Conservation (phyloP, 305 asterid species). For the Rubia tinctorum region DNA sequence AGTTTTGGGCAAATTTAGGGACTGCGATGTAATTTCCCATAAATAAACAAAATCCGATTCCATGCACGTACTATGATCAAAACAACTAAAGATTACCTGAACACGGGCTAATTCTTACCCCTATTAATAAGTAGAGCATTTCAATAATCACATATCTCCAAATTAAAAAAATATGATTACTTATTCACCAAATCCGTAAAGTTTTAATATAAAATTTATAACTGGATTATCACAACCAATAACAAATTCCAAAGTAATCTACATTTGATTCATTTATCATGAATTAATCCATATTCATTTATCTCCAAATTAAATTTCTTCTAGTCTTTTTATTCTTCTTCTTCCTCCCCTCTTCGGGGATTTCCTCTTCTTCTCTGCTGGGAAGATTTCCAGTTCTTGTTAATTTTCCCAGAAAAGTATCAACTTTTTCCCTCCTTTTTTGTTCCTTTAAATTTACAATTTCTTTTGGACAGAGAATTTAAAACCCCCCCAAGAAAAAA, state of each 20-base stretch:
- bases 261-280: constrained; percentile 5
- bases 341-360: neutral
- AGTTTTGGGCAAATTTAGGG: neutral
- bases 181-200: neutral
- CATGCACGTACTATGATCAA: constrained; percentile 10
- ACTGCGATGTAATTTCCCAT: neutral
- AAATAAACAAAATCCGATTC: neutral
- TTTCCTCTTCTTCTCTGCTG: neutral
- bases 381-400: constrained; percentile 9
- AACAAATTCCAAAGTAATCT: neutral
- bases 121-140: neutral
- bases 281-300: neutral
- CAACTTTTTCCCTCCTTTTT: neutral
- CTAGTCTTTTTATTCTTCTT: neutral
- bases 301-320: neutral
- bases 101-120: constrained; percentile 3
- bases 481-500: neutral
- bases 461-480: neutral
- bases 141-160: neutral
- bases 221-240: neutral
- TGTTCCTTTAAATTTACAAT: constrained; percentile 9
- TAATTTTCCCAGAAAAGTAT: neutral
- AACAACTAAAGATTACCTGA: neutral
- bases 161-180: neutral
- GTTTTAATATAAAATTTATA: neutral